Evolutionary conservation across 306 rosid species (phyloP), one percentile per base, ranked within the genome.

Genomic region (Echinosophora koreensis): DNA sequence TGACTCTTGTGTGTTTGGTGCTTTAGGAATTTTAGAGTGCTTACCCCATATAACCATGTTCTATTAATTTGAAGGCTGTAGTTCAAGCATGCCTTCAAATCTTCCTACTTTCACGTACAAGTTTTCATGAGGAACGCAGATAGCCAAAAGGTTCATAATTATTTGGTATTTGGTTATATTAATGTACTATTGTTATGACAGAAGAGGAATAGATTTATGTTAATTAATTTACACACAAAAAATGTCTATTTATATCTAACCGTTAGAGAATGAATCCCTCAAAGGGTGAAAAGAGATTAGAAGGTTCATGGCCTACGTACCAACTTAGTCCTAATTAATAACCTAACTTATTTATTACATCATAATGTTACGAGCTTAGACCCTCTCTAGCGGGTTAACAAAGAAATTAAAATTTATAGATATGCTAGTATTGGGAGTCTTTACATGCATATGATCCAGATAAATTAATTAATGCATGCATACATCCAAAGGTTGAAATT

Each of bases 41-140:
- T 38, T 30, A 34, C 3, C 12, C 5, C 64, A 73, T 67, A 73
- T 22, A 27, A 66, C 0, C 27, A 64, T 35, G 69, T 30, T 44
- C 56, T 47, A 35, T 22, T 22, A 22, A 22, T 64, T 80, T 72
- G 41, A 80, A 71, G 77, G 42, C 6, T 64, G n/a, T 32, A 0
- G 5, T 46, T 64, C 77, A 64, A 2, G 14, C 41, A 6, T 65
- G 14, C 80, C 83, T 66, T 38, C 8, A 3, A 63, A 15, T 16
- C 12, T 37, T n/a, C 50, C 79, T 38, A 65, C 5, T 65, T 65
- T 76, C 18, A 18, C 46, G 73, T 52, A 1, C 54, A 18, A 32
- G 38, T 50, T 74, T 12, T 76, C 6, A 50, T 34, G 7, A 18
- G 11, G 14, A 7, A 37, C 4, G 10, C 15, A 49, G 0, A 22